Evolutionary conservation across 495 filamentous ascomycete genomes (phyloP), one percentile per base, ranked within the genome.

Genomic region (Hyphodiscus hymeniophilus): DNA sequence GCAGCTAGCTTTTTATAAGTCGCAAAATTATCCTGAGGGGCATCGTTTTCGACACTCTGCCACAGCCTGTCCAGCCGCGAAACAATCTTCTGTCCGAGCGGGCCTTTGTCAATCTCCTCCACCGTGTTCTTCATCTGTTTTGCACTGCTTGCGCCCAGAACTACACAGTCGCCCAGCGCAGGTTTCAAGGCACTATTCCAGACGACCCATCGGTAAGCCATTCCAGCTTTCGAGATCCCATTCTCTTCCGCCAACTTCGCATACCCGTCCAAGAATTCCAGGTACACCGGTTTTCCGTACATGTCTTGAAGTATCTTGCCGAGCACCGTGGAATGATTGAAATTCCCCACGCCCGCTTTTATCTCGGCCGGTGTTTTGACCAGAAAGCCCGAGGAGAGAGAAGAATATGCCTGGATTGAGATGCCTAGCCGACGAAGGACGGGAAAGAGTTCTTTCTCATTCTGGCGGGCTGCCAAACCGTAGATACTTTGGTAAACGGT

Each of bases 171-270:
- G 0, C 72, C 74, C n/a, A 50, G 23, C 33, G 72, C 68, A 0
- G 61, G 62, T 0, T 64, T 65, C 23, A 82, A 51, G 7, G 49
- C 57, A 1, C 70, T 73, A 52, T 81, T 63, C 55, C 75, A 74
- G 17, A 66, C 60, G 4, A 76, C 56, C 78, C 79, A 82, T 15
- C 77, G 61, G 52, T 75, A 71, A 16, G 75, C 74, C 28, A 81
- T 55, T 42, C 76, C 73, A 4, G 69, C 66, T 48, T 72, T 69
- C 21, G 60, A 38, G 7, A 67, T 48, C 0, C 74, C 75, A 7
- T 60, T 57, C 18, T 66, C 59, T 43, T 60, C 51, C 0, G 69
- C 60, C 23, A 75, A 69, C 1, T 56, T 45, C 4, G 58, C 65
- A 70, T 73, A 80, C 21, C 63, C 42, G 6, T 55, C 56, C n/a